Conservation (phyloP, 2,329 filamentous ascomycete species). For the Colletotrichum echinochloae region DNA sequence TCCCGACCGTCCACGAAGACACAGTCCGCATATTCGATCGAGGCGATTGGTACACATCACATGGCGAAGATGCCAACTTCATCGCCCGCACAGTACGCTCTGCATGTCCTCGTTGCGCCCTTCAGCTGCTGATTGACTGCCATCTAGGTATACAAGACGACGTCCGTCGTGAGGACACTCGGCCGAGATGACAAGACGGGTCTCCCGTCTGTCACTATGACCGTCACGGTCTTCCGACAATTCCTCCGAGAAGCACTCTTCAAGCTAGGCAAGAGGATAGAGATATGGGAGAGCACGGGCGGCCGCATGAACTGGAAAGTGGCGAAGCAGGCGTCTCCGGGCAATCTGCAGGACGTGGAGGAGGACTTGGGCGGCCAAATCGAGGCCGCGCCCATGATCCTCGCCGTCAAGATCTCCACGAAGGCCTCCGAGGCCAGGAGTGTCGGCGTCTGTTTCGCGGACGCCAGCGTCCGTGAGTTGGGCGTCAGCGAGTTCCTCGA, state of each 20-base stretch:
- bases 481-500: slow-evolving; percentile 99
- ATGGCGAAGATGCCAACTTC: slow-evolving; percentile 85
- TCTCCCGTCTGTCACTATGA: slow-evolving; percentile 94
- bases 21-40: slow-evolving; percentile 94
- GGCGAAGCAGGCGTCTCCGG: slow-evolving; percentile 90
- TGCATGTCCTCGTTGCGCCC: background rate
- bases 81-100: slow-evolving; percentile 78
- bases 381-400: slow-evolving; percentile 91
- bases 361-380: slow-evolving; percentile 90
- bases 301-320: slow-evolving; percentile 93
- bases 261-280: slow-evolving; percentile 87
- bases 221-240: slow-evolving; percentile 92
- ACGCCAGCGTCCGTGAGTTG: slow-evolving; percentile 94
- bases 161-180: slow-evolving; percentile 90
- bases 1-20: slow-evolving; percentile 76
- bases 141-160: slow-evolving; percentile 90
- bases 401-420: slow-evolving; percentile 93
- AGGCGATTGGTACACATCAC: slow-evolving; percentile 95
- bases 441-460: slow-evolving; percentile 96
- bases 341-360: slow-evolving; percentile 96
- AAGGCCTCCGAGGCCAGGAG: slow-evolving; percentile 86
- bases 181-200: slow-evolving; percentile 86
- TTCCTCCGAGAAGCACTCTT: slow-evolving; percentile 96
- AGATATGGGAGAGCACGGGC: slow-evolving; percentile 84
- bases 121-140: background rate